Evolutionary conservation across 768 basidiomycete species (phyloP).

Genomic region (Phaeotremella fagi): DNA sequence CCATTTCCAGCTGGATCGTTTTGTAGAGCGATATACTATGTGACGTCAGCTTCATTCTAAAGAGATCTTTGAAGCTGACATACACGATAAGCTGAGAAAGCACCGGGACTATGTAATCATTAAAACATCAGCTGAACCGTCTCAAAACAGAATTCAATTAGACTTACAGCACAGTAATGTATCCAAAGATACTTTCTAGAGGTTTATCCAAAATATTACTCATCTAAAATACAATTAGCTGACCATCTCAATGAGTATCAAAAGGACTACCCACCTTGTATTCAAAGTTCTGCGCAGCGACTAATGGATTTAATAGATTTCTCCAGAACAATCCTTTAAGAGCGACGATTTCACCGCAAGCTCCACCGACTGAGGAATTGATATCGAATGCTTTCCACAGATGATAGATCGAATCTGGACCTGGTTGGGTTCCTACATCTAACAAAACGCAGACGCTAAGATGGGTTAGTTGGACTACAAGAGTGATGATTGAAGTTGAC

Average conservation of each 20-base stretch:
- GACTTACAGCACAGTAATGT: conserved; percentile 77
- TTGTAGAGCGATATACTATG: conserved; percentile 70
- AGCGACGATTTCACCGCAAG: conserved; percentile 92
- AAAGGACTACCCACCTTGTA: conserved; percentile 82
- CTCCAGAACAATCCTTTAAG: conserved; percentile 89
- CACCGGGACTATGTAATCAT: conserved; percentile 57
- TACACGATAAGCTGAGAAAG: conserved; percentile 78
- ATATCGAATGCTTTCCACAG: conserved; percentile 88
- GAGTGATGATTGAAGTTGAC: background rate
- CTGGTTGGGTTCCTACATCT: conserved; percentile 89
- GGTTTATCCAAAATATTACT: conserved; percentile 89
- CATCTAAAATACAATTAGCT: no score
- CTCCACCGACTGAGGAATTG: conserved; percentile 72
- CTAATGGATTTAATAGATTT: conserved; percentile 71
- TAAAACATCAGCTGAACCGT: background rate
- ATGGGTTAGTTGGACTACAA: conserved; percentile 52
- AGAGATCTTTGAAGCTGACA: conserved; percentile 36
- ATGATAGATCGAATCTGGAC: conserved; percentile 81
- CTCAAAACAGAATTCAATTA: background rate
- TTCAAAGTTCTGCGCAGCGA: conserved; percentile 93
- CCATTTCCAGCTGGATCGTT: conserved; percentile 79
- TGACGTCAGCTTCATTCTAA: background rate
- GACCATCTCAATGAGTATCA: conserved; percentile 69
- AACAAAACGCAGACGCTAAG: conserved; percentile 87
- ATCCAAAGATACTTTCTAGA: conserved; percentile 53